A percentile compares a stretch with the other conserved stretches of the same genome.
Conservation (phyloP, 2,329 filamentous ascomycete genomes). For the Aspergillus nomiae region DNA sequence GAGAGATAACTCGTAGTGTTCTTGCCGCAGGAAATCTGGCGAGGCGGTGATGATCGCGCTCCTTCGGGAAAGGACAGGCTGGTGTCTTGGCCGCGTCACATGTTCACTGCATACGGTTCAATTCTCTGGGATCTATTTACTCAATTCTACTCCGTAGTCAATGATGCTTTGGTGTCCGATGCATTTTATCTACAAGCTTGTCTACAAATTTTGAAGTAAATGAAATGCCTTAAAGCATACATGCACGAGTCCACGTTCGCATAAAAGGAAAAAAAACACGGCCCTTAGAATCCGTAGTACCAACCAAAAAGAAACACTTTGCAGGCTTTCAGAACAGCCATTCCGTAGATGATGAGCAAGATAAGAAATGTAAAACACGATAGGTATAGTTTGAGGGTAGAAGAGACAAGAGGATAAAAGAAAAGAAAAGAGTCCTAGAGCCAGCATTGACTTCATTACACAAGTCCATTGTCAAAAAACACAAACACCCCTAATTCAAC, state of each 20-base stretch:
- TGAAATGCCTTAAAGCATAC: background rate
- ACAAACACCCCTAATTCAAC: background rate
- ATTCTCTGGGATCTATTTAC: background rate
- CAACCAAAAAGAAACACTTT: background rate
- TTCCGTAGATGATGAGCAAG: background rate
- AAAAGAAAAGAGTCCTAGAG: constrained; percentile 1
- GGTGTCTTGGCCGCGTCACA: constrained; percentile 30
- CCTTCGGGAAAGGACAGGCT: constrained; percentile 29
- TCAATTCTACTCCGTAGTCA: background rate
- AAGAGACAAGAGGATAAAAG: background rate
- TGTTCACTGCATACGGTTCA: constrained; percentile 8
- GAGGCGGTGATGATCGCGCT: constrained; percentile 1
- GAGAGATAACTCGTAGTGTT: background rate
- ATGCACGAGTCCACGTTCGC: background rate
- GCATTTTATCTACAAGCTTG: background rate
- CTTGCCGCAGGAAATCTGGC: background rate
- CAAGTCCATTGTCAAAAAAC: constrained; percentile 15
- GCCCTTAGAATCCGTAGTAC: background rate
- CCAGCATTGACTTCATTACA: constrained; percentile 22
- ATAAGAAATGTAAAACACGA: background rate
- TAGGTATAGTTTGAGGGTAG: background rate
- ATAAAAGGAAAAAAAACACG: background rate
- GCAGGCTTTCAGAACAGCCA: background rate
- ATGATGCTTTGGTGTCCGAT: background rate
- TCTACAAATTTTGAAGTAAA: background rate